Evolutionary conservation across 768 basidiomycete species (phyloP).

Genomic region (Nidularia sp.): DNA sequence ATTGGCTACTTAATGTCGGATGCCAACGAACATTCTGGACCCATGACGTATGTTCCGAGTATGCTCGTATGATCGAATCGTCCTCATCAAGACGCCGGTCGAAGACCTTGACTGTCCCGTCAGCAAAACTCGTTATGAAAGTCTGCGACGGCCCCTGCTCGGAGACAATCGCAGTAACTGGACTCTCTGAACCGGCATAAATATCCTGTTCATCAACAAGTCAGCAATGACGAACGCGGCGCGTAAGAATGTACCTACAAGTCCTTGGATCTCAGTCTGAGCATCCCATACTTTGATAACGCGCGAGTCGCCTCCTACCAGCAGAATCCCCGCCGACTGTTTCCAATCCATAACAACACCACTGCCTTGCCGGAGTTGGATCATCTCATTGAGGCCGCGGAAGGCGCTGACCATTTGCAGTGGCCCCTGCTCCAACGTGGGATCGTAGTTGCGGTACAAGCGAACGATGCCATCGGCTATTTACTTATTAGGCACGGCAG

Average conservation of each 20-base stretch:
- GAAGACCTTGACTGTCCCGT: conserved; percentile 86
- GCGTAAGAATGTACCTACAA: conserved; percentile 41
- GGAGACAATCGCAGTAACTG: conserved; percentile 80
- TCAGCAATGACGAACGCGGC: neutral
- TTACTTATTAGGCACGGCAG: neutral
- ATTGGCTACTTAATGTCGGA: conserved; percentile 59
- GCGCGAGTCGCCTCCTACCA: conserved; percentile 90
- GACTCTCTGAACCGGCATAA: conserved; percentile 85
- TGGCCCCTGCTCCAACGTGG: conserved; percentile 60
- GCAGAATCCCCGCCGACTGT: conserved; percentile 76
- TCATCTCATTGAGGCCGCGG: conserved; percentile 77
- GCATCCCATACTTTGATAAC: conserved; percentile 95
- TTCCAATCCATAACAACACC: conserved; percentile 94
- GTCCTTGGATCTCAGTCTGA: conserved; percentile 72
- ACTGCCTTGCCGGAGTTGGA: conserved; percentile 69
- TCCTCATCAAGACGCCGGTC: conserved; percentile 86
- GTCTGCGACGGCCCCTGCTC: conserved; percentile 73
- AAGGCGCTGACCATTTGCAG: conserved; percentile 94
- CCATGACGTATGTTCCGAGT: conserved; percentile 78
- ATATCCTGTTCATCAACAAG: conserved; percentile 80
- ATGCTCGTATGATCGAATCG: conserved; percentile 76
- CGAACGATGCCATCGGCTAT: conserved; percentile 90
- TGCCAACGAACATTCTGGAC: conserved; percentile 89
- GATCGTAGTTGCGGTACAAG: conserved; percentile 90
- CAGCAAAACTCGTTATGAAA: conserved; percentile 89